Evolutionary conservation across 2,329 filamentous ascomycete species (phyloP).

Genomic region (Daldinia sp.): DNA sequence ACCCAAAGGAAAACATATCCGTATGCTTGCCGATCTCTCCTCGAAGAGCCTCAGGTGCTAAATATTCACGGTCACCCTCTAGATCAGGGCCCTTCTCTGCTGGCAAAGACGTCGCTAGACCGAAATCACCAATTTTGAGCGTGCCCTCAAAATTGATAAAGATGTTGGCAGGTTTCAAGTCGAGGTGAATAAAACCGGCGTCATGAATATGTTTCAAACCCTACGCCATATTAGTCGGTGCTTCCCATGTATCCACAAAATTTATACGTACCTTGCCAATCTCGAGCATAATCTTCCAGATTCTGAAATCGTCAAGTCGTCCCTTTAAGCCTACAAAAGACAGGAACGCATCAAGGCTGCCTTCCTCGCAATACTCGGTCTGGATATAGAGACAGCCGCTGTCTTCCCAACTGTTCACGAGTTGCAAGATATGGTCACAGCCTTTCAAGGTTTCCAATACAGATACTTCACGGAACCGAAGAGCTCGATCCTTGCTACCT

Average conservation of each 20-base stretch:
- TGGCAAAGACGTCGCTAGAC: constrained; percentile 81
- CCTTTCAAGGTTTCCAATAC: constrained; percentile 79
- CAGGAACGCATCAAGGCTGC: constrained; percentile 86
- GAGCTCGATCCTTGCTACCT: constrained; percentile 80
- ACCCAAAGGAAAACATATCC: constrained; percentile 91
- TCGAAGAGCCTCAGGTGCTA: constrained; percentile 89
- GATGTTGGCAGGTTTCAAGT: constrained; percentile 86
- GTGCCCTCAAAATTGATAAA: constrained; percentile 82
- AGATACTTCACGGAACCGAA: constrained; percentile 84
- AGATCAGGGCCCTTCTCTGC: constrained; percentile 80
- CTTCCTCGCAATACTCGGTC: constrained; percentile 96
- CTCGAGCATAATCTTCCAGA: constrained; percentile 97
- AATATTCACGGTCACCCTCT: constrained; percentile 96
- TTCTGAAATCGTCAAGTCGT: constrained; percentile 93
- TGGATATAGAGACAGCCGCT: constrained; percentile 91
- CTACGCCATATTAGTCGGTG: constrained; percentile 55
- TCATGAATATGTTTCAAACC: constrained; percentile 91
- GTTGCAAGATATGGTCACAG: constrained; percentile 85
- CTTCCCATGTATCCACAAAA: constrained; percentile 25
- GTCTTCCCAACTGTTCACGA: constrained; percentile 88
- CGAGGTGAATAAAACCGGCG: constrained; percentile 83
- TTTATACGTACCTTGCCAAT: constrained; percentile 74
- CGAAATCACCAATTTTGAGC: constrained; percentile 87
- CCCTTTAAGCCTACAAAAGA: constrained; percentile 83
- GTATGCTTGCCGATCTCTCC: constrained; percentile 89